These are phyloP conservation scores for Vinca major DNA, from an alignment of 305 asterid genomes.

Conservation along the genomic window DNA sequence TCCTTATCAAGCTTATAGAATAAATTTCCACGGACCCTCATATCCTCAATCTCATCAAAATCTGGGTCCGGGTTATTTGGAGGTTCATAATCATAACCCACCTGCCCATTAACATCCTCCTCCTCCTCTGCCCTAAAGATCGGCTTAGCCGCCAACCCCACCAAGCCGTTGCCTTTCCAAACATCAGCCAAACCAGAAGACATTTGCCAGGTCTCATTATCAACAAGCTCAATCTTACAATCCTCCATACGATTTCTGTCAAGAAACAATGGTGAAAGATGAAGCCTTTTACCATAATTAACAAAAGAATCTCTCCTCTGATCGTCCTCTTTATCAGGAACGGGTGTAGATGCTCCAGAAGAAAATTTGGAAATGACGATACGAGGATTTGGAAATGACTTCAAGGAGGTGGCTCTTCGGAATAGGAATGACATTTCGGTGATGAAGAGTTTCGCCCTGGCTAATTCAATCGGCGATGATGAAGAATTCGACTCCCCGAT, in stretches of 20 bases:
- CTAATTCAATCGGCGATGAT: neutral
- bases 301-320: constrained; percentile 20
- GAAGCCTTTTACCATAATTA: constrained; percentile 23
- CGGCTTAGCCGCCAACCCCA: constrained; percentile 15
- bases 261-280: constrained; percentile 46
- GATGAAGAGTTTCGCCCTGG: too few relatives aligned
- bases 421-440: constrained; percentile 1
- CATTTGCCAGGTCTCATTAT: constrained; percentile 58
- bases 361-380: neutral
- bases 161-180: constrained; percentile 37
- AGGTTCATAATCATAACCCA: constrained; percentile 23
- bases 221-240: constrained; percentile 48
- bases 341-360: neutral
- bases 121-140: constrained; percentile 17
- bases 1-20: constrained; percentile 71
- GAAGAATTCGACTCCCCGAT: neutral
- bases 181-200: constrained; percentile 57
- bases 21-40: constrained; percentile 65
- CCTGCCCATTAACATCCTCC: constrained; percentile 11
- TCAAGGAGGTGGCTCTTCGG: constrained; percentile 3
- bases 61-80: constrained; percentile 25
- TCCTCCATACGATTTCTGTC: constrained; percentile 24
- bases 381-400: constrained; percentile 3
- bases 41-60: constrained; percentile 65
- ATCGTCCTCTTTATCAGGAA: constrained; percentile 2